Base-by-base conservation (phyloP, 371 early-diverging fungal genomes). In the Blakeslea trispora region DNA sequence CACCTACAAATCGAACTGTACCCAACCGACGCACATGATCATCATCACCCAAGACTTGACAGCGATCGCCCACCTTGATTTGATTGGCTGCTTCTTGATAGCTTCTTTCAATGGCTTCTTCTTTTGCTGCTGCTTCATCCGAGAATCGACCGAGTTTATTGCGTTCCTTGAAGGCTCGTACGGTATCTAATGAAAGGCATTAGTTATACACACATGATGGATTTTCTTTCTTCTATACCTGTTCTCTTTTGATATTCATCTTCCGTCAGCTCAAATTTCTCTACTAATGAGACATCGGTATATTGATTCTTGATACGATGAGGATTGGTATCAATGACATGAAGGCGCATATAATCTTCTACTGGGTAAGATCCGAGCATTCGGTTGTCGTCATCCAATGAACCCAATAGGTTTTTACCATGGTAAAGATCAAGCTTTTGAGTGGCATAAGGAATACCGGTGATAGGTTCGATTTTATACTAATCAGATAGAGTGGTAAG, bases 291-390 rank as follows among this genome's bases (percentile, higher is more conserved):
- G 2, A 90, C 78, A 74, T 98, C 98, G 21, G 84, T 90, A 69
- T 76, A 97, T 63, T 92, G 89, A 42, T 86, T 85, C 55, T 75
- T 81, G 50, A 76, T 55, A 28, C 81, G 77, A 56, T 77, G 77
- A 32, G 92, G 91, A 66, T 91, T 90, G 21, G 83, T 72, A 59
- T 92, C 90, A 10, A 71, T 56, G 34, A 90, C 89, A 15, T 81
- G 74, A 9, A 94, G 68, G 14, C 81, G 75, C 88, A 89, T 87
- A 53, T 79, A 92, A 71, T 96, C 86, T 44, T 87, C 84, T 0
- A 92, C 85, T 1, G 95, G 91, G 63, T 90, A 97, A 34, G 81
- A 86, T 2, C 97, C 98, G 15, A 97, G 81, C 87, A 92, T 86
- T 44, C 77, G 75, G 6, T 55, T 57, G 40, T 90, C 88, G 64